A percentile compares a stretch with the other conserved stretches of the same genome.
Evolutionary conservation across 2,329 filamentous ascomycete genomes (phyloP).

Genomic region (Thelonectria olida): DNA sequence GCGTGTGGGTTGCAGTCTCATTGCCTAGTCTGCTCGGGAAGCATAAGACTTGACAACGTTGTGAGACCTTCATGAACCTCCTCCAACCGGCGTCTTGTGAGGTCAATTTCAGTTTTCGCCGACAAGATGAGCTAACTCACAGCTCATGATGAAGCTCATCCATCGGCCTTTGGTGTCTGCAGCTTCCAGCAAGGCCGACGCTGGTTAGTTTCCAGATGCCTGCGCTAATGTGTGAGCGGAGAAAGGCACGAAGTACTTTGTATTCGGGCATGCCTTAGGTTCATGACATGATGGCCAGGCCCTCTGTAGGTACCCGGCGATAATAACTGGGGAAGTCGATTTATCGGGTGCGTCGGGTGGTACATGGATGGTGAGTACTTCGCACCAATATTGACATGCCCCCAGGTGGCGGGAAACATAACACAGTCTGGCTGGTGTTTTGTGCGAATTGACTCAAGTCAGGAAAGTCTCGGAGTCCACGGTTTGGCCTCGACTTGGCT

Average conservation of each 20-base stretch:
- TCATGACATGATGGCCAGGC: neutral
- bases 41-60: neutral
- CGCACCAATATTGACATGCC: neutral
- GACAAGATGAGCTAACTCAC: neutral
- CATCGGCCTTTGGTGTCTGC: neutral
- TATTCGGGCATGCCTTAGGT: neutral
- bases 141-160: neutral
- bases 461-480: slow-evolving; percentile 2
- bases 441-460: neutral
- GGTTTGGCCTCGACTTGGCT: neutral
- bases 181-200: neutral
- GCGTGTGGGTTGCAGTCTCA: slow-evolving; percentile 3
- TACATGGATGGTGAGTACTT: slow-evolving; percentile 10
- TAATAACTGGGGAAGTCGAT: neutral
- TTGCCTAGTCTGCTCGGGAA: slow-evolving; percentile 11
- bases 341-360: neutral
- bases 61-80: neutral
- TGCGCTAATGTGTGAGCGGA: neutral
- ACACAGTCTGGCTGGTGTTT: slow-evolving; percentile 3
- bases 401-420: slow-evolving; percentile 11
- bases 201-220: neutral
- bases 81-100: neutral
- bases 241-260: neutral
- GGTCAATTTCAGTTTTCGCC: neutral
- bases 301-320: neutral